Evolutionary conservation across 2,329 filamentous ascomycete species (phyloP), one percentile per base, ranked within the genome.

Genomic region (Claviceps arundinis): DNA sequence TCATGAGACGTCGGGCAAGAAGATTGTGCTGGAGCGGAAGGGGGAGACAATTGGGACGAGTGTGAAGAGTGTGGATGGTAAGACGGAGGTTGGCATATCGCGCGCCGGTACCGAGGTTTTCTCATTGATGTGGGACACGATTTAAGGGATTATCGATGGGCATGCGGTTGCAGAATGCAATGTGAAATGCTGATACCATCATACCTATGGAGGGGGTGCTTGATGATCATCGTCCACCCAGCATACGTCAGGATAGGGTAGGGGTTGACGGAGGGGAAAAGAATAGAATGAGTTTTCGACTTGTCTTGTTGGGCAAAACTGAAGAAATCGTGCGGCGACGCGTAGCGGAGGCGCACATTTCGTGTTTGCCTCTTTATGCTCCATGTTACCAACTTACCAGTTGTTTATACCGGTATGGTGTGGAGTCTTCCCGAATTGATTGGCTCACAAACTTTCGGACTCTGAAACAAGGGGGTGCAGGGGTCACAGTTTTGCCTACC

Each of bases 11-110:
- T 57, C 58, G 37, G 56, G 52, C 6, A 57, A 58, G 46, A 62
- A 60, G 55, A 67, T 71, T 38, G 56, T 68, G 14, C 56, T 72
- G 41, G 70, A 73, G 59, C 66, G 68, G 50, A 68, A 66, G 60
- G 67, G 68, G 5, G 68, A 68, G 49, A 69, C 58, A 55, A 71
- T 75, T 44, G 60, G 65, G 3, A 50, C 58, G 7, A 73, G 69
- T 52, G 62, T 73, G 26, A 64, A 60, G 55, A 70, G 61, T 48
- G 63, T 58, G 11, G 66, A 71, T 47, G 68, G 68, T 19, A 62
- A 55, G 17, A 60, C 68, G 7, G 71, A 74, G 60, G 67, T 75
- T 34, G 72, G 72, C 9, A 65, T 70, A 41, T 74, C 71, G 42
- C 66, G 67, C 50, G 65, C 66, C 11, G 72, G 68, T 2, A 58